Evolutionary conservation across 2,329 filamentous ascomycete species (phyloP).

Genomic region (Xylaria sp.): DNA sequence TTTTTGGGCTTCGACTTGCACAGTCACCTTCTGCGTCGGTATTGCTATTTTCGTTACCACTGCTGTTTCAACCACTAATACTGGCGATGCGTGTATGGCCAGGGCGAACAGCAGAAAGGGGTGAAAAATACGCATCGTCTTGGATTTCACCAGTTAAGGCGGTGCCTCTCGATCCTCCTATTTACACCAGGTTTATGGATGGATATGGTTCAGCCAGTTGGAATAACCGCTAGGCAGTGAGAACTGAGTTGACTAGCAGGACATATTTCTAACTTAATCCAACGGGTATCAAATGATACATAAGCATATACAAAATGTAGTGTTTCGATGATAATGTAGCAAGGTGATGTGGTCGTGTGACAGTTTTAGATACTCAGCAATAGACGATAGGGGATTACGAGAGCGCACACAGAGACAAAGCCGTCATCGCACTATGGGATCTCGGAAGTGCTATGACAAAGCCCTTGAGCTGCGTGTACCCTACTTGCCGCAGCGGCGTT

Average conservation of each 20-base stretch:
- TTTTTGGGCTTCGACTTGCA: background rate
- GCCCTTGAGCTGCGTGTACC: background rate
- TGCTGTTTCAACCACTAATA: constrained; percentile 24
- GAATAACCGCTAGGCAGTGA: background rate
- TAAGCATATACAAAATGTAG: background rate
- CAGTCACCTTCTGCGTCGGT: background rate
- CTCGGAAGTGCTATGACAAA: background rate
- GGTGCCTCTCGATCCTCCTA: background rate
- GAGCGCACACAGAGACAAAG: background rate
- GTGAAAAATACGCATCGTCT: constrained; percentile 22
- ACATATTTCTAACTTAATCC: background rate
- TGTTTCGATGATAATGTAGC: background rate
- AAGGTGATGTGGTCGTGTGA: background rate
- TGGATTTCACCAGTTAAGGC: background rate
- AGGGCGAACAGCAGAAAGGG: constrained; percentile 21
- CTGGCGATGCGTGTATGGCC: constrained; percentile 14
- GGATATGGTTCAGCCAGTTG: background rate
- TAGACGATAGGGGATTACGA: background rate
- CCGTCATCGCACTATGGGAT: background rate
- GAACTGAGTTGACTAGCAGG: background rate
- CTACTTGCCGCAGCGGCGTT: background rate
- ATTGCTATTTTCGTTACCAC: constrained; percentile 2
- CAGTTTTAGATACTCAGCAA: background rate
- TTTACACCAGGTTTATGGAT: background rate
- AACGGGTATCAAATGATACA: background rate